A percentile compares a stretch with the other conserved stretches of the same genome.
Conservation (phyloP, 116 monocot species). For the Zostera marina region DNA sequence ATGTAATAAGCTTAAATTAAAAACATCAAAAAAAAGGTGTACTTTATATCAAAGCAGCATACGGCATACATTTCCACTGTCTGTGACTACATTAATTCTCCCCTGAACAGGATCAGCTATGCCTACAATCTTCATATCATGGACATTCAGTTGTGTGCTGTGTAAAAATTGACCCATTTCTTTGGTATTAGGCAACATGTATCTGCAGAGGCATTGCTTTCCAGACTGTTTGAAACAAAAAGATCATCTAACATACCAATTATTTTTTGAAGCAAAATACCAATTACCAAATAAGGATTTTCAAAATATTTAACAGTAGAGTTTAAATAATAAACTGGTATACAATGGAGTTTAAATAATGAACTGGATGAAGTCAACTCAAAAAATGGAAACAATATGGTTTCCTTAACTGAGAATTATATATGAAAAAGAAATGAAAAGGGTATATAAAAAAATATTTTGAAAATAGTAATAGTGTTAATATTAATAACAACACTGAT, state of each 20-base stretch:
- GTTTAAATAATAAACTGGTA: not conserved
- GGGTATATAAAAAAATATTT: no score
- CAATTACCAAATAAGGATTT: not conserved
- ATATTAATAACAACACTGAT: no score
- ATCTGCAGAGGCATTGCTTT: constrained; percentile 66
- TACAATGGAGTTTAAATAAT: not conserved
- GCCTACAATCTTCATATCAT: constrained; percentile 42
- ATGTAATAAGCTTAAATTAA: not conserved
- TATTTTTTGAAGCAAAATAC: no score
- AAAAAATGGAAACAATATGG: no score
- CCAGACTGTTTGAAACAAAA: constrained; percentile 42
- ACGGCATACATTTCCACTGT: constrained; percentile 56
- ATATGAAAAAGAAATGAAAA: no score
- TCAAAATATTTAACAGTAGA: not conserved
- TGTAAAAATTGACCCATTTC: constrained; percentile 14
- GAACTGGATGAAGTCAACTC: not conserved
- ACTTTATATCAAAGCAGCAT: constrained; percentile 2
- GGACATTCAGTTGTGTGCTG: constrained; percentile 7
- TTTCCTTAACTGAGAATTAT: no score
- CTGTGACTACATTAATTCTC: constrained; percentile 43
- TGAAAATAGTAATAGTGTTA: no score
- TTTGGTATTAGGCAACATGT: constrained; percentile 31
- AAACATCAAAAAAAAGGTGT: not conserved
- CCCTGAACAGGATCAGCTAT: constrained; percentile 66
- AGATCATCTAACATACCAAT: no score